Percentiles rank a stretch among this genome's conserved stretches.
Conservation (phyloP, 2,329 filamentous ascomycete genomes). For the Sordariomycetes sp. region DNA sequence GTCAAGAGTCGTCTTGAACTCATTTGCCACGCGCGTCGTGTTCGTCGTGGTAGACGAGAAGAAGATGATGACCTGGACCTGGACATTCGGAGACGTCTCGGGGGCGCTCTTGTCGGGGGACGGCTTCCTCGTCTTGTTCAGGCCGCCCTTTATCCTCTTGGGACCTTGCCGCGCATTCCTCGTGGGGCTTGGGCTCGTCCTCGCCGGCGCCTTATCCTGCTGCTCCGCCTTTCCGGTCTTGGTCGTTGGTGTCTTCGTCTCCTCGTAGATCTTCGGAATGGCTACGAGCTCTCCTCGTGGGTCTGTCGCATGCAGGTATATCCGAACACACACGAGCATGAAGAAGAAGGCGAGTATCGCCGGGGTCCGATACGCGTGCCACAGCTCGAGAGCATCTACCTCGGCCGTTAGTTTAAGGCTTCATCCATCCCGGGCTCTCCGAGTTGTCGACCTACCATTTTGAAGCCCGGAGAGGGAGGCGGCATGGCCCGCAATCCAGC, state of each 20-base stretch:
- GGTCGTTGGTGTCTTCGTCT: constrained; percentile 6
- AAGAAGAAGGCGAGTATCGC: constrained; percentile 28
- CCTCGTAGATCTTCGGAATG: constrained; percentile 23
- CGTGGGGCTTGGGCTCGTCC: constrained; percentile 10
- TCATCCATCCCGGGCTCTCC: neutral
- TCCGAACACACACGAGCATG: constrained; percentile 24
- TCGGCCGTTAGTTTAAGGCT: neutral
- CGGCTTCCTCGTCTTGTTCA: constrained; percentile 13
- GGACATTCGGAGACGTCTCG: constrained; percentile 18
- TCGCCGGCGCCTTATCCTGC: neutral
- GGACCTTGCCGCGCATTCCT: constrained; percentile 28
- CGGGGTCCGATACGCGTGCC: constrained; percentile 34
- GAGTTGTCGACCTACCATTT: neutral
- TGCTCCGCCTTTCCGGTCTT: neutral
- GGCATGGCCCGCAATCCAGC: neutral
- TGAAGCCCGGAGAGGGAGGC: neutral
- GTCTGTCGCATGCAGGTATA: constrained; percentile 29
- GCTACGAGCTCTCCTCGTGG: constrained; percentile 21
- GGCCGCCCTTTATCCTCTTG: constrained; percentile 34
- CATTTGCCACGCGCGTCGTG: constrained; percentile 63
- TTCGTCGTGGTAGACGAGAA: constrained; percentile 82
- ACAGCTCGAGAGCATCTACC: constrained; percentile 28
- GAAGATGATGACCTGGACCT: constrained; percentile 69
- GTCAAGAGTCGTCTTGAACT: constrained; percentile 47
- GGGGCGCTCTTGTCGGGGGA: constrained; percentile 12